Percentiles rank a stretch among this genome's conserved stretches.
These are phyloP conservation scores for Talaromyces sp. DNA, from an alignment of 2,329 filamentous ascomycete genomes.

Conservation along the genomic window DNA sequence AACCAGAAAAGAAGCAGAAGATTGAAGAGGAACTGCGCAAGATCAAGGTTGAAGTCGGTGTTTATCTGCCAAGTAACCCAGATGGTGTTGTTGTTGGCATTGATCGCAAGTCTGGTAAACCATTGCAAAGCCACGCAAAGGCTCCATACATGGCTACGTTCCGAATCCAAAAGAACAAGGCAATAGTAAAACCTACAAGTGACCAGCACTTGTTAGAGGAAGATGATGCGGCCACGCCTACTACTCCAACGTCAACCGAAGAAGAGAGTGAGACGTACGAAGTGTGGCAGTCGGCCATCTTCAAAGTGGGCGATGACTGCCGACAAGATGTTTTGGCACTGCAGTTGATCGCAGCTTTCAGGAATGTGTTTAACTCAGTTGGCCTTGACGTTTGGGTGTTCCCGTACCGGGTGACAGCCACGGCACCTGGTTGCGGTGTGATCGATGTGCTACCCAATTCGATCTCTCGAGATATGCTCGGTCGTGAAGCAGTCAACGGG, in stretches of 20 bases:
- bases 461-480: constrained; percentile 97
- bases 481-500: constrained; percentile 94
- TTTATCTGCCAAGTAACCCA: constrained; percentile 94
- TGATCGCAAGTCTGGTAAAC: constrained; percentile 95
- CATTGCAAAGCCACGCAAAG: constrained; percentile 95
- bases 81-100: constrained; percentile 97
- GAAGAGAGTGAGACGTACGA: constrained; percentile 61
- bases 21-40: constrained; percentile 97
- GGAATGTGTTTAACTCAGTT: constrained; percentile 91
- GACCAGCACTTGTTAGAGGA: constrained; percentile 19
- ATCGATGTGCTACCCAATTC: constrained; percentile 98
- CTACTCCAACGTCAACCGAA: constrained; percentile 12
- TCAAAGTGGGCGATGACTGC: constrained; percentile 99
- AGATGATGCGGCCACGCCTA: constrained; percentile 12
- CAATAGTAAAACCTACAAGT: constrained; percentile 19
- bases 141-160: constrained; percentile 99
- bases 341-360: constrained; percentile 96
- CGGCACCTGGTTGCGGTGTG: constrained; percentile 92
- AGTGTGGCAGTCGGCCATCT: constrained; percentile 98
- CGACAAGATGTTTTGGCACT: constrained; percentile 93
- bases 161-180: constrained; percentile 75
- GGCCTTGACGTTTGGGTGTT: constrained; percentile 96
- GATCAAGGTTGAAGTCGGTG: constrained; percentile 93
- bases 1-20: constrained; percentile 97
- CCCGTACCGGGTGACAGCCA: constrained; percentile 94